These are phyloP conservation scores for Williopsis jadinii DNA, from an alignment of 1,139 yeast genomes.

Conservation along the genomic window DNA sequence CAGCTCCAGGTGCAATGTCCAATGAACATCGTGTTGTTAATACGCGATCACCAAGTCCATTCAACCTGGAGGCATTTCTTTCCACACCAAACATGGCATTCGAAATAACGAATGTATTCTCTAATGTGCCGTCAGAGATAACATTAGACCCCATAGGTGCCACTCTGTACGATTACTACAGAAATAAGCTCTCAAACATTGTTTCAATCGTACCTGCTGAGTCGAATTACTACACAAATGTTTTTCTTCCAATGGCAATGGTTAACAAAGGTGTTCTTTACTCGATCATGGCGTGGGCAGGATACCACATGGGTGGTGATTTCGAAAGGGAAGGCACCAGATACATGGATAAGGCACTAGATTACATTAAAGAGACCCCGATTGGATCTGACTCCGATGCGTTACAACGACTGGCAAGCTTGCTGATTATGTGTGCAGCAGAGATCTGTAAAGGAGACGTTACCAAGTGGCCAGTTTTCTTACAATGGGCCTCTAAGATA, in stretches of 20 bases:
- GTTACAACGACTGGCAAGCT: constrained; percentile 47
- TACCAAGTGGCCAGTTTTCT: constrained; percentile 55
- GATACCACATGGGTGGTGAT: constrained; percentile 31
- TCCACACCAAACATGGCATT: constrained; percentile 3
- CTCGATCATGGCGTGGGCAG: constrained; percentile 74
- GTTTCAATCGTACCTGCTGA: constrained; percentile 61
- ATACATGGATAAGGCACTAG: constrained; percentile 41
- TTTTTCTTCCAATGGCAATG: constrained; percentile 76
- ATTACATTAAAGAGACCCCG: constrained; percentile 32
- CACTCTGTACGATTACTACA: constrained; percentile 59
- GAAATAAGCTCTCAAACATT: constrained; percentile 48
- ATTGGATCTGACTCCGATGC: constrained; percentile 25
- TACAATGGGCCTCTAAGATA: constrained; percentile 55
- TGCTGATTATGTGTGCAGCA: constrained; percentile 61
- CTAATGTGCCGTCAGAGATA: constrained; percentile 22
- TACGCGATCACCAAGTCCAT: not conserved
- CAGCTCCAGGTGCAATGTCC: not conserved
- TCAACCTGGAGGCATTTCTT: constrained; percentile 7
- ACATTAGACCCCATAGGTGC: constrained; percentile 37
- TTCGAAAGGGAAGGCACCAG: constrained; percentile 35
- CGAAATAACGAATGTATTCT: constrained; percentile 7
- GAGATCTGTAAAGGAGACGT: constrained; percentile 77
- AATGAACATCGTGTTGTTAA: no score
- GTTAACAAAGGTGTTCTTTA: constrained; percentile 60
- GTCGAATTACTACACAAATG: constrained; percentile 61